These are phyloP conservation scores for Aegilops speltoides DNA, from an alignment of 176 grass and related monocot genomes.

Conservation along the genomic window DNA sequence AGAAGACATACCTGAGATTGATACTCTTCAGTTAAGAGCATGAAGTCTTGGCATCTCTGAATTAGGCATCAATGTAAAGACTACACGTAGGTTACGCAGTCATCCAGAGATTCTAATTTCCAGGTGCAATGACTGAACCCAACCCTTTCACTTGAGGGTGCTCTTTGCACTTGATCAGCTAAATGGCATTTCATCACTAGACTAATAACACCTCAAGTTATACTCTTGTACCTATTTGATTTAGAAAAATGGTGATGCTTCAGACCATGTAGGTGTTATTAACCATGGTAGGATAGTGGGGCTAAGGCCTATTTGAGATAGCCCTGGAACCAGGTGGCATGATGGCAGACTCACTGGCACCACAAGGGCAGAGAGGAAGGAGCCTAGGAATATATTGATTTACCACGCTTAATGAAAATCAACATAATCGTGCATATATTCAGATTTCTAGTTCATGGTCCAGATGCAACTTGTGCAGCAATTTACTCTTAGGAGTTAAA, in stretches of 20 bases:
- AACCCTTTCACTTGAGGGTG: slow-evolving; percentile 67
- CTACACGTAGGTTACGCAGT: slow-evolving; percentile 72
- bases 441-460: background rate
- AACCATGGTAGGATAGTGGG: background rate
- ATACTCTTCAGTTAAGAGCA: slow-evolving; percentile 83
- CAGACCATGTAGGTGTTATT: background rate
- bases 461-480: background rate
- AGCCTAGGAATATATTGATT: background rate
- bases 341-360: background rate
- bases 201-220: slow-evolving; percentile 15
- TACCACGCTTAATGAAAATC: background rate
- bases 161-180: slow-evolving; percentile 71
- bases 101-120: slow-evolving; percentile 79
- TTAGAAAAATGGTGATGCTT: background rate
- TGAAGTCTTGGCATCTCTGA: slow-evolving; percentile 87
- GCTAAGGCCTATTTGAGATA: background rate
- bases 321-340: background rate
- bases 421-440: background rate
- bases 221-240: slow-evolving; percentile 11
- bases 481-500: background rate
- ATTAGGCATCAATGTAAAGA: slow-evolving; percentile 85
- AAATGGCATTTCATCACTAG: slow-evolving; percentile 46
- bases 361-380: background rate
- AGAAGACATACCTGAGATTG: slow-evolving; percentile 66
- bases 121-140: slow-evolving; percentile 67